Evolutionary conservation across 2,329 filamentous ascomycete species (phyloP), one percentile per base, ranked within the genome.

Genomic region (Leptographium radiaticola): DNA sequence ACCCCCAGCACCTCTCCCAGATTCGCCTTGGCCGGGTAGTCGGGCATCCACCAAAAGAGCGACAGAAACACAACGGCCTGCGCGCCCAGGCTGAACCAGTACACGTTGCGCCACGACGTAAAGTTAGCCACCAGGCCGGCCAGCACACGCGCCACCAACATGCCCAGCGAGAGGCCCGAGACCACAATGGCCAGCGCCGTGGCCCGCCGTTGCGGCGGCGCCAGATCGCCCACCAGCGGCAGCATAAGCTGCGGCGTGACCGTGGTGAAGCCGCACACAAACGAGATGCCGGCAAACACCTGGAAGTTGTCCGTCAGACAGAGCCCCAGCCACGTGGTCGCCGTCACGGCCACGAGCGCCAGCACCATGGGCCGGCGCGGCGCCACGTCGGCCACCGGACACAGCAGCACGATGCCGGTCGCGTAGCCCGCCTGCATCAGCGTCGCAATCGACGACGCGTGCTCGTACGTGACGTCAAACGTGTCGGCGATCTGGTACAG

Each of bases 241-340:
- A 93, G 80, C 85, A 93, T 88, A 53, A 85, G 70, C 66, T 85
- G 82, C 13, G 86, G 87, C 4, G 87, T 91, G 2, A 91, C 87
- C 0, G 87, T 93, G 2, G 84, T 84, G n/a, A 86, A 68, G n/a
- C 83, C 82, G 12, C 80, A 81, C 53, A 91, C 68, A 67, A 86
- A 91, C 6, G 84, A 87, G 18, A 91, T 71, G 1, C 75, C 81
- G 0, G 79, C 74, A 66, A 93, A 91, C 8, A 75, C 73, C 0
- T 69, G 63, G 59, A 89, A 84, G 2, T 75, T 76, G 2, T 69
- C 69, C 0, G 87, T 91, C 1, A 89, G 63, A 57, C 85, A 89
- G 7, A 89, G 73, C 0, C 80, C 84, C 51, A 91, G 75, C 79
- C 83, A 86, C 71, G 87, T 62, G 1, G 80, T 79, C 0, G 85